Evolutionary conservation across 2,329 filamentous ascomycete genomes (phyloP), one percentile per base, ranked within the genome.

Genomic region (Colletotrichum scovillei): DNA sequence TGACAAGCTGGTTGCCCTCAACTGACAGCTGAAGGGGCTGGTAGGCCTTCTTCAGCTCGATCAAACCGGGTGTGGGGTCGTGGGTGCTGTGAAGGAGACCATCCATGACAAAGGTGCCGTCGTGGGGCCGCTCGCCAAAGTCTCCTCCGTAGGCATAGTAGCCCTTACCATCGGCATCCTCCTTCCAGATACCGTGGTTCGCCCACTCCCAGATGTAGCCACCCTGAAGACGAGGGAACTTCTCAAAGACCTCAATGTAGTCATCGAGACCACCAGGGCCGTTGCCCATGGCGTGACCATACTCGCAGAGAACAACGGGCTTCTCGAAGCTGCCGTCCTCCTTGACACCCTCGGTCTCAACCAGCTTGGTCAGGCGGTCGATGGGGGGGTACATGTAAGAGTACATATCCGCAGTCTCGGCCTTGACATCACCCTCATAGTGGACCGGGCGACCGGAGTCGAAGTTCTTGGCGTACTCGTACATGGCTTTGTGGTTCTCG

Each of bases 251-350:
- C 53, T 91, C 85, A 62, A 92, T 85, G 73, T 94, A 94, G 73
- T 94, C 92, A 73, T 92, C 88, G 12, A 94, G 85, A 42, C 88
- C 89, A 1, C 93, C 92, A 0, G 93, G 93, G 0, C 92, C 92
- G 76, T 94, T 94, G 6, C 93, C 93, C 92, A 94, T 94, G 1
- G 93, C 92, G 77, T 90, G 88, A 0, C 81, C 87, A 73, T 88
- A 90, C 75, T 91, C 88, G 77, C 88, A 90, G 3, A 90, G 84
- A 1, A 93, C 83, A 1, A 93, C 81, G 0, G 91, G 91, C 80
- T 93, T 90, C 4, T 85, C 82, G 22, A 82, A 89, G 16, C 80
- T 82, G 58, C 85, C 86, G 60, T 86, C 82, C 0, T 77, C 72
- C 1, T 79, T 79, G 49, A 86, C 84, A 1, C 85, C 86, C 24